Evolutionary conservation across 108 stramenopile genomes (phyloP).

Genomic region (Skeletonema potamos): DNA sequence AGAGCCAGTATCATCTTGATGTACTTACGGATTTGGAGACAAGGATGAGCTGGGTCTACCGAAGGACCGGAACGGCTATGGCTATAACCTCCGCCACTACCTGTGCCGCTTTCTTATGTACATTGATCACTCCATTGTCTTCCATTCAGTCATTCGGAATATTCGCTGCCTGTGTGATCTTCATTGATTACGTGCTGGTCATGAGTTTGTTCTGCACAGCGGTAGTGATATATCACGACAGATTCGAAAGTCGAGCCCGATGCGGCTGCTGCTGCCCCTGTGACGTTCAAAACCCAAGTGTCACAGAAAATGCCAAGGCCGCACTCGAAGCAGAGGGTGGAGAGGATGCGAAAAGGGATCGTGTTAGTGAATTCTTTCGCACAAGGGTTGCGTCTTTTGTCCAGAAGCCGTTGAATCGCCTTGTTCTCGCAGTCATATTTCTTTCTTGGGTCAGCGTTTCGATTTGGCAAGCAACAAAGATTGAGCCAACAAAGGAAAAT

Average conservation of each 20-base stretch:
- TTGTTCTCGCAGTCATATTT: constrained; percentile 32
- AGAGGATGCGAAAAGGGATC: constrained; percentile 26
- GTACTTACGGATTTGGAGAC: constrained; percentile 39
- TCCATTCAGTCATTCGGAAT: constrained; percentile 52
- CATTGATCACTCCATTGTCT: constrained; percentile 47
- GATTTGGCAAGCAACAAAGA: constrained; percentile 27
- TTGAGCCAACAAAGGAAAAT: constrained; percentile 50
- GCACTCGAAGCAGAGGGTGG: constrained; percentile 16
- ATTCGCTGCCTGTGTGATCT: constrained; percentile 58
- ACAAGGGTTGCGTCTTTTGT: constrained; percentile 35
- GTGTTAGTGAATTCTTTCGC: constrained; percentile 49
- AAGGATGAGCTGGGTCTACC: constrained; percentile 58
- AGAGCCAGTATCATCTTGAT: constrained; percentile 28
- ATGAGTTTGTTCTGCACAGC: constrained; percentile 66
- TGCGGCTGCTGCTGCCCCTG: constrained; percentile 48
- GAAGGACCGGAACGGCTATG: constrained; percentile 60
- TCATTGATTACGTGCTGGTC: constrained; percentile 58
- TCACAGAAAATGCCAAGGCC: constrained; percentile 24
- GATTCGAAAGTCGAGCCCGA: constrained; percentile 26
- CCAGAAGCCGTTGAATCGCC: constrained; percentile 21
- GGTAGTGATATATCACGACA: constrained; percentile 57
- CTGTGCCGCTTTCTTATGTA: constrained; percentile 59
- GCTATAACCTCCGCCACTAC: constrained; percentile 58
- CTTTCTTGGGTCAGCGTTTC: constrained; percentile 37
- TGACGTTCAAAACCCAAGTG: constrained; percentile 15